These are phyloP conservation scores for Sugiyamaella xylanicola DNA, from an alignment of 1,139 yeast species.

Conservation along the genomic window DNA sequence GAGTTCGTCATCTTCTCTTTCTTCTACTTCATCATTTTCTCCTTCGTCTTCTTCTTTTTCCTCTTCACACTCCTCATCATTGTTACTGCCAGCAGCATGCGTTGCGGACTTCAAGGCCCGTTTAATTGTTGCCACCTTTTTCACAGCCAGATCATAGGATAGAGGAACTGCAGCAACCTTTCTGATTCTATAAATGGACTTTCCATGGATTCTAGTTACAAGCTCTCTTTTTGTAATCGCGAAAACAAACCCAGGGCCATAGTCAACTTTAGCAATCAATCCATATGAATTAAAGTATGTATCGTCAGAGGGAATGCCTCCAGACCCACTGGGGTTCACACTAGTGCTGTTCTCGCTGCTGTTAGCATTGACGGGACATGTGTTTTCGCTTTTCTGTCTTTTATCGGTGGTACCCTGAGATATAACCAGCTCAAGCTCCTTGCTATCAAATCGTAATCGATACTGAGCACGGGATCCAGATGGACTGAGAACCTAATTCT, in stretches of 20 bases:
- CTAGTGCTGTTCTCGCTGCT: too few relatives aligned
- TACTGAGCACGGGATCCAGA: neutral
- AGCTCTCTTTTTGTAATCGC: slow-evolving; percentile 28
- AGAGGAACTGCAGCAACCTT: slow-evolving; percentile 29
- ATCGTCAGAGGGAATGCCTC: neutral
- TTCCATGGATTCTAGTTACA: slow-evolving; percentile 24
- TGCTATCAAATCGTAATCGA: slow-evolving; percentile 12
- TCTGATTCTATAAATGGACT: slow-evolving; percentile 25
- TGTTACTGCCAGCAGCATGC: too few relatives aligned
- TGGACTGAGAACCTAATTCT: slow-evolving; percentile 10
- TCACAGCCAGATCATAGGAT: slow-evolving; percentile 16
- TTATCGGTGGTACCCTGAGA: neutral
- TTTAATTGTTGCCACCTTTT: neutral
- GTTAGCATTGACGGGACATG: too few relatives aligned
- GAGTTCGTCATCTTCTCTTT: neutral
- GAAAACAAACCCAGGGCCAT: slow-evolving; percentile 30
- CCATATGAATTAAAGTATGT: slow-evolving; percentile 22
- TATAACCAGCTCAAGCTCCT: slow-evolving; percentile 14
- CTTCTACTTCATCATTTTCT: neutral
- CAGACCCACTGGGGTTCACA: too few relatives aligned
- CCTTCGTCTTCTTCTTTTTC: neutral
- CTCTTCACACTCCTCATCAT: too few relatives aligned
- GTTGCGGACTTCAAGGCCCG: too few relatives aligned
- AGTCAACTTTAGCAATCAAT: slow-evolving; percentile 29
- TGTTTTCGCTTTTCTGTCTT: too few relatives aligned